A percentile compares a stretch with the other conserved stretches of the same genome.
These are phyloP conservation scores for Haplographium delicatum DNA, from an alignment of 495 filamentous ascomycete genomes.

Conservation along the genomic window DNA sequence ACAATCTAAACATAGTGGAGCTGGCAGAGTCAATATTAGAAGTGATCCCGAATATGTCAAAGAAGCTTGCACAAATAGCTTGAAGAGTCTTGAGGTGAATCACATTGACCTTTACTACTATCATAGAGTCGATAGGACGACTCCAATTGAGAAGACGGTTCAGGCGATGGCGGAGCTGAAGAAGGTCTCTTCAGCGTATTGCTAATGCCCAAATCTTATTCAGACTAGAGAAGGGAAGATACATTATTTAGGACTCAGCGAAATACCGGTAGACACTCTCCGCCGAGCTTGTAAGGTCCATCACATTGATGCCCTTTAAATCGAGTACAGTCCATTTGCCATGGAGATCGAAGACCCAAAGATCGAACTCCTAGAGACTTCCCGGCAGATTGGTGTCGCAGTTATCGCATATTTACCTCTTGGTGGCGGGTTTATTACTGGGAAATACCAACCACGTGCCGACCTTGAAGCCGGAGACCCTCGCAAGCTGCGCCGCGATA, in stretches of 20 bases:
- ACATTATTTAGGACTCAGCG: slow-evolving; percentile 49
- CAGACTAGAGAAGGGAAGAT: slow-evolving; percentile 46
- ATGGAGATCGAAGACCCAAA: slow-evolving; percentile 48
- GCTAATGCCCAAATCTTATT: neutral
- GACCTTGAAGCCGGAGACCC: slow-evolving; percentile 8
- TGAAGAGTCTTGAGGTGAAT: slow-evolving; percentile 40
- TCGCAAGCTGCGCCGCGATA: slow-evolving; percentile 42
- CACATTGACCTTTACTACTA: slow-evolving; percentile 70
- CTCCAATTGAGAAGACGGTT: slow-evolving; percentile 37
- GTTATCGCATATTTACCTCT: slow-evolving; percentile 50
- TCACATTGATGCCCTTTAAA: slow-evolving; percentile 51
- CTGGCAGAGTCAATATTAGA: slow-evolving; percentile 16
- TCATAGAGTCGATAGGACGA: slow-evolving; percentile 63
- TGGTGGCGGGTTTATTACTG: slow-evolving; percentile 22
- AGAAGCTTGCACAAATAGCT: slow-evolving; percentile 31
- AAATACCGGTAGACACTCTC: slow-evolving; percentile 45
- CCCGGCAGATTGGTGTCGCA: slow-evolving; percentile 59
- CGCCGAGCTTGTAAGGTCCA: slow-evolving; percentile 52
- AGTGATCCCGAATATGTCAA: slow-evolving; percentile 25
- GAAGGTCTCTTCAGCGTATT: neutral
- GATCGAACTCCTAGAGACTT: slow-evolving; percentile 41
- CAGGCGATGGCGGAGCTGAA: slow-evolving; percentile 33
- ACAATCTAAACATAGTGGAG: slow-evolving; percentile 15
- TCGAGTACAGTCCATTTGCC: slow-evolving; percentile 59
- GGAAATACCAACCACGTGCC: neutral